Conservation (phyloP, 345 rosid genomes). For the Camelina hispida region DNA sequence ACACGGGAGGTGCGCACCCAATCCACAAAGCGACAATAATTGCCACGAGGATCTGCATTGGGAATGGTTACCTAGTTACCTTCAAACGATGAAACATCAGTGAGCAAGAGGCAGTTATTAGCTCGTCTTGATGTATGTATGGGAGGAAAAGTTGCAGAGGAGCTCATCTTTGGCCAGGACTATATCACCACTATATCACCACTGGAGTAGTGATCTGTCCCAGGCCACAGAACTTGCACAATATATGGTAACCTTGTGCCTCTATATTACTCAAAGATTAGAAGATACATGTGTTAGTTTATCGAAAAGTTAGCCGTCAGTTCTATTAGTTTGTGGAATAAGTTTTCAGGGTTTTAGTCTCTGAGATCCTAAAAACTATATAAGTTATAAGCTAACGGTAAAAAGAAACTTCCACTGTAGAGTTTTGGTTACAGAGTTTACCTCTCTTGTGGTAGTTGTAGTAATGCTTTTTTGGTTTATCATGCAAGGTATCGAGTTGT, state of each 20-base stretch:
- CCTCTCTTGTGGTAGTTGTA: slow-evolving; percentile 3
- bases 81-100: slow-evolving; percentile 90
- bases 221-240: slow-evolving; percentile 96
- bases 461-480: slow-evolving; percentile 23
- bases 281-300: not conserved
- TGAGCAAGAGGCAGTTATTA: slow-evolving; percentile 92
- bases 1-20: slow-evolving; percentile 91
- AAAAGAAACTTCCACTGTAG: too few relatives aligned
- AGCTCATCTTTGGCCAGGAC: slow-evolving; percentile 92
- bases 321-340: not conserved
- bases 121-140: slow-evolving; percentile 99
- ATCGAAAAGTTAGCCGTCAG: not conserved
- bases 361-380: not conserved
- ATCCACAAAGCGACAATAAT: slow-evolving; percentile 98
- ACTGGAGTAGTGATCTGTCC: slow-evolving; percentile 93
- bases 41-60: slow-evolving; percentile 98
- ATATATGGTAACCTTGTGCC: slow-evolving; percentile 69
- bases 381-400: not conserved
- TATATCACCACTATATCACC: too few relatives aligned
- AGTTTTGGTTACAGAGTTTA: not conserved
- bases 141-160: slow-evolving; percentile 99
- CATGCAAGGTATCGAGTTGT: slow-evolving; percentile 76
- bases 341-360: not conserved
- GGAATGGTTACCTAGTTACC: slow-evolving; percentile 99
- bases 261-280: not conserved